Conservation (phyloP, 2,329 filamentous ascomycete genomes). For the Xylaria sp. region DNA sequence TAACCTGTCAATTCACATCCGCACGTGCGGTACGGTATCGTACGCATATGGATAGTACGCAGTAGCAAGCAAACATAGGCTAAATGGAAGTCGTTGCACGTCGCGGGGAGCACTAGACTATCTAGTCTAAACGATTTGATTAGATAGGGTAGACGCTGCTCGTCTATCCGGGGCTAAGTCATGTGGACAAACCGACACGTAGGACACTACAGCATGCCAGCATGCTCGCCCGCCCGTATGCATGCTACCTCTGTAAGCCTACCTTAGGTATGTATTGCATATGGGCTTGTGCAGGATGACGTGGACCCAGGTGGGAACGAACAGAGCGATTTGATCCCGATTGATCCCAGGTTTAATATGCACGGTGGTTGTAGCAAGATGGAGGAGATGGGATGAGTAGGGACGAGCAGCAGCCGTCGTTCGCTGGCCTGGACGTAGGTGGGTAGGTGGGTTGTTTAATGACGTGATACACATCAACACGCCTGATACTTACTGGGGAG, state of each 20-base stretch:
- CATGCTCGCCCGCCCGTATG: conserved; percentile 17
- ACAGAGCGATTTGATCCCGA: background rate
- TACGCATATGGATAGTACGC: background rate
- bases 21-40: background rate
- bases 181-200: conserved; percentile 39
- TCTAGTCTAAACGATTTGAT: background rate
- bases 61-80: background rate
- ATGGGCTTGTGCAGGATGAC: conserved; percentile 29
- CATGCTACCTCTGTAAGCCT: conserved; percentile 30
- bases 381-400: background rate
- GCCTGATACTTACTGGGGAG: background rate
- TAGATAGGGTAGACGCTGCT: conserved; percentile 1
- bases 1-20: conserved; percentile 8
- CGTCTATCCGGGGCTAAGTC: conserved; percentile 27
- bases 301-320: conserved; percentile 31
- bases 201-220: conserved; percentile 35
- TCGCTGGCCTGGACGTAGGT: background rate
- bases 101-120: background rate
- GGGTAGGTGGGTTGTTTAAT: background rate
- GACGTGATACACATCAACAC: conserved; percentile 4
- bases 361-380: background rate
- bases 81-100: background rate
- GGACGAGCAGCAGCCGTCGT: background rate
- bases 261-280: conserved; percentile 9
- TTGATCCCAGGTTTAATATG: background rate